These are phyloP conservation scores for Malassezia pachydermatis DNA, from an alignment of 1,284 basidiomycete genomes.

Conservation along the genomic window DNA sequence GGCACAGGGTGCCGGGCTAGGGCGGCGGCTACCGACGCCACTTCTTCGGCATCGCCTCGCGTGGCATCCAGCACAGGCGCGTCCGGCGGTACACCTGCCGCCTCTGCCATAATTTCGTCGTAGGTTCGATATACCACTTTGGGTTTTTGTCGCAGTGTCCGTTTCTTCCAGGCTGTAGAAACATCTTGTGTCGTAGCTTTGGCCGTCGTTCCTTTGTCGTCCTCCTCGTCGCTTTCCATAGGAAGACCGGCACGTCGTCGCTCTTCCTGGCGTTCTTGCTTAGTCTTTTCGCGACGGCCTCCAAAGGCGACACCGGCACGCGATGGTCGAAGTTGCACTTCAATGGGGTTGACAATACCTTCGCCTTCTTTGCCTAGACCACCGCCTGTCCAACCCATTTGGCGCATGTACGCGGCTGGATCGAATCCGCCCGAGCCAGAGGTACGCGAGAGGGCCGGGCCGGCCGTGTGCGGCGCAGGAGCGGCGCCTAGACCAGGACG, in stretches of 20 bases:
- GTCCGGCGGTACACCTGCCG: slow-evolving; percentile 20
- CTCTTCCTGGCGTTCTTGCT: slow-evolving; percentile 31
- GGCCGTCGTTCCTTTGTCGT: background rate
- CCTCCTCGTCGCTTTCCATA: slow-evolving; percentile 26
- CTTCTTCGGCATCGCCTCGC: slow-evolving; percentile 23
- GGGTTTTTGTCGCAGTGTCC: slow-evolving; percentile 22
- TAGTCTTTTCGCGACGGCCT: slow-evolving; percentile 41
- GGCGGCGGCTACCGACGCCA: slow-evolving; percentile 30
- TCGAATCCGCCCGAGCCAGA: slow-evolving; percentile 30
- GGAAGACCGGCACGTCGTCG: slow-evolving; percentile 26
- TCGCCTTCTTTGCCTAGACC: slow-evolving; percentile 41
- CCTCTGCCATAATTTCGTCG: slow-evolving; percentile 40
- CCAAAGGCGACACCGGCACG: slow-evolving; percentile 44
- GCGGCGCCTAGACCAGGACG: background rate
- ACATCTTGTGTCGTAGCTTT: no score
- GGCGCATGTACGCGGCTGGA: slow-evolving; percentile 35
- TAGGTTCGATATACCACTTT: slow-evolving; percentile 43
- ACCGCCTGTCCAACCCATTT: slow-evolving; percentile 47
- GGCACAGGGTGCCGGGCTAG: slow-evolving; percentile 50
- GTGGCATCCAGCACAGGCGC: slow-evolving; percentile 38
- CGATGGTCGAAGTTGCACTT: slow-evolving; percentile 42
- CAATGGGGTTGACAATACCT: slow-evolving; percentile 44
- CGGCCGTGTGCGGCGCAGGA: background rate
- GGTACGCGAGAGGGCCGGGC: slow-evolving; percentile 12
- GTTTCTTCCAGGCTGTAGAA: slow-evolving; percentile 30